These are phyloP conservation scores for Lagenaria siceraria DNA, from an alignment of 306 rosid genomes.

Conservation along the genomic window DNA sequence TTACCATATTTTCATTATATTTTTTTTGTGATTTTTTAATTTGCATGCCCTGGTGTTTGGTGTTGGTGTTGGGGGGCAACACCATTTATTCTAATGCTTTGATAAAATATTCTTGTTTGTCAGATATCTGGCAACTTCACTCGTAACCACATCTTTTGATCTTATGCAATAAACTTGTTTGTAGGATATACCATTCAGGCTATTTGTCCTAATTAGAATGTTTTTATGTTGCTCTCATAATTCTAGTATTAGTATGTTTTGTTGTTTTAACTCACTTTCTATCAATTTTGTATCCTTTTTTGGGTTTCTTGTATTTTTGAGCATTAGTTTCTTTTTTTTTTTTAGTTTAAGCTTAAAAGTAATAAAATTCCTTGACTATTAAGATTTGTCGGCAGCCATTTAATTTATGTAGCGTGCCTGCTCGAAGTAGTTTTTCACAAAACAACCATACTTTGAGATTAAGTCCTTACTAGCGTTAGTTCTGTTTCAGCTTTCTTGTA, in stretches of 20 bases:
- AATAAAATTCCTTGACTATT: background rate
- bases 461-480: background rate
- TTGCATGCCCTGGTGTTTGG: too few species aligned
- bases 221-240: too few species aligned
- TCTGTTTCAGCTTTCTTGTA: background rate
- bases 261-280: too few species aligned
- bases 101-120: background rate
- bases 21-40: too few species aligned
- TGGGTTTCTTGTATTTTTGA: too few species aligned
- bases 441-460: background rate
- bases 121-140: background rate
- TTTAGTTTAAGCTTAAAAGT: background rate
- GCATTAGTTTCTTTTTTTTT: too few species aligned
- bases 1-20: too few species aligned
- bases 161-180: background rate
- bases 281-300: too few species aligned
- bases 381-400: background rate
- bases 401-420: background rate
- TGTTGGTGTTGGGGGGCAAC: too few species aligned
- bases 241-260: too few species aligned
- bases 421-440: background rate
- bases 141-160: background rate
- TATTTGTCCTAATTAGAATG: too few species aligned
- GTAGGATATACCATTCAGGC: too few species aligned
- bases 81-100: background rate